Conservation (phyloP, 2,329 filamentous ascomycete species). For the Ceratocystis smalleyi region DNA sequence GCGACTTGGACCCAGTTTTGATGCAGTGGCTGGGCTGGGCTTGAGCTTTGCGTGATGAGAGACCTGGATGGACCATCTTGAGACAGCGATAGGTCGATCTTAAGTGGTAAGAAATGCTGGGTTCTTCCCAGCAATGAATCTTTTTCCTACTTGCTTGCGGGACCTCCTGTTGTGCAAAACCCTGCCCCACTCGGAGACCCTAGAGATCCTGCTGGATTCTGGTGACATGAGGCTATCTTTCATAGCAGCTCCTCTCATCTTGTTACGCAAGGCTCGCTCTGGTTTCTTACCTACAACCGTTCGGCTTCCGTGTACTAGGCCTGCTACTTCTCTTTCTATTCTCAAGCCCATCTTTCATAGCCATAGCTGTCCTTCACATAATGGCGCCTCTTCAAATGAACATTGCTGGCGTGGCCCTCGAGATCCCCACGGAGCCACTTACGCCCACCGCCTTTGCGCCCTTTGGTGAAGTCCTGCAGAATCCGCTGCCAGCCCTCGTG, state of each 20-base stretch:
- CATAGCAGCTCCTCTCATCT: too few species aligned
- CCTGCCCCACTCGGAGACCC: neutral
- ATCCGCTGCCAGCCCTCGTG: slow-evolving; percentile 43
- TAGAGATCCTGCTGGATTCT: neutral
- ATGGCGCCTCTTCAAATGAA: slow-evolving; percentile 3
- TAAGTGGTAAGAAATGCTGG: too few species aligned
- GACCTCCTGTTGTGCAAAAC: neutral
- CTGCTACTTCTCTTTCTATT: neutral
- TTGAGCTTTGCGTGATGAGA: too few species aligned
- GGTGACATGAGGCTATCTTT: neutral
- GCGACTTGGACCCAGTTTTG: too few species aligned
- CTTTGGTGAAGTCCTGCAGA: slow-evolving; percentile 72
- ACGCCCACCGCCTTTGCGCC: slow-evolving; percentile 52
- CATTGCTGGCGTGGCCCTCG: neutral
- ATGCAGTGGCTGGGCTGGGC: too few species aligned
- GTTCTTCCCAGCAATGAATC: too few species aligned
- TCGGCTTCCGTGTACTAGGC: neutral
- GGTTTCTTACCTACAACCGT: too few species aligned
- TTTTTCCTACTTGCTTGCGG: too few species aligned
- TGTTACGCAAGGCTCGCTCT: too few species aligned
- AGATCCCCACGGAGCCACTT: slow-evolving; percentile 47
- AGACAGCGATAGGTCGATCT: too few species aligned
- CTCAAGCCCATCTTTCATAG: too few species aligned
- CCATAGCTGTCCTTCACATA: neutral
- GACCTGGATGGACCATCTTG: too few species aligned